Conservation (phyloP, 306 rosid genomes). For the Alnus rubra region DNA sequence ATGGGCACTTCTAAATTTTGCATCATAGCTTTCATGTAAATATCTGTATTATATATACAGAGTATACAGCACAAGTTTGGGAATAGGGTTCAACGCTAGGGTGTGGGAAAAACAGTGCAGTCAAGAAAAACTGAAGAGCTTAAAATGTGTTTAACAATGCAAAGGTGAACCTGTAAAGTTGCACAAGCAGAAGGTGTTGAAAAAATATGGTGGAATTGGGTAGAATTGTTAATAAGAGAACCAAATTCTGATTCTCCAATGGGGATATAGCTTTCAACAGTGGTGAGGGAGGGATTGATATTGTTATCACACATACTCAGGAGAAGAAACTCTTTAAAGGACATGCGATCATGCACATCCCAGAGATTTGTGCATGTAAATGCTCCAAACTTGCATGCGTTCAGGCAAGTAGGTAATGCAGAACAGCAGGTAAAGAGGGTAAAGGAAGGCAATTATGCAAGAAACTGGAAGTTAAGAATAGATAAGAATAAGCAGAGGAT, state of each 20-base stretch:
- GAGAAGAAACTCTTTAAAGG: background rate
- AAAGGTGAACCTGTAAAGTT: background rate
- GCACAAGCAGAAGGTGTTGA: background rate
- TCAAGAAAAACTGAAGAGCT: background rate
- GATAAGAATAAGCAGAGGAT: slow-evolving; percentile 2
- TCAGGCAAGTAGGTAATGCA: slow-evolving; percentile 6
- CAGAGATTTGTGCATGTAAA: background rate
- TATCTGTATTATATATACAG: too few species aligned
- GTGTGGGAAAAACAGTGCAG: background rate
- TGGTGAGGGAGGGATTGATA: slow-evolving; percentile 6
- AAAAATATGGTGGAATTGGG: background rate
- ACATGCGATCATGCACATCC: background rate
- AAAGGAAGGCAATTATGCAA: background rate
- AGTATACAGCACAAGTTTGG: too few species aligned
- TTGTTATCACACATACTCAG: background rate
- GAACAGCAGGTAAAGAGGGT: background rate
- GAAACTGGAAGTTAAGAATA: background rate
- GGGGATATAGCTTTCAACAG: background rate
- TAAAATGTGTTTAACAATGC: background rate
- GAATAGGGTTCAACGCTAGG: background rate
- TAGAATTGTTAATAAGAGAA: background rate
- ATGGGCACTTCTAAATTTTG: too few species aligned
- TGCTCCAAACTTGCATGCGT: background rate
- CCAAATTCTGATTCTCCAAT: background rate
- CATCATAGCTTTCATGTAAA: too few species aligned